Evolutionary conservation across 495 filamentous ascomycete species (phyloP).

Genomic region (Xylaria cubensis): DNA sequence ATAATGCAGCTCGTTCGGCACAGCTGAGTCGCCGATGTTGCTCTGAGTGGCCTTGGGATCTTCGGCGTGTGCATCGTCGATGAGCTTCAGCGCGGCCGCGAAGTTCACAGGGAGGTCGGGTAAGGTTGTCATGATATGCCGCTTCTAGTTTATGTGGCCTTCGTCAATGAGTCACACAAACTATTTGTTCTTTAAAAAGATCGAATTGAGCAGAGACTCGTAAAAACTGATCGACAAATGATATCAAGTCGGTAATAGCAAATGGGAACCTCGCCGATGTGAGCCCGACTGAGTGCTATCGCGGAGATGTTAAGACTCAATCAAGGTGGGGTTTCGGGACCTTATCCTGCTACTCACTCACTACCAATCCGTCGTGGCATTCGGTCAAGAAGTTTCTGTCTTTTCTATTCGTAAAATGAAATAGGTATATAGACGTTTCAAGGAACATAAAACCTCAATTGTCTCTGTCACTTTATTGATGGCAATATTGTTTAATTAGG

Average conservation of each 20-base stretch:
- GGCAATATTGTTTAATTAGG: not conserved
- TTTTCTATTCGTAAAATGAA: not conserved
- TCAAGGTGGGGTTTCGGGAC: conserved; percentile 18
- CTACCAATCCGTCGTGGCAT: not conserved
- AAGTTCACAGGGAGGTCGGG: conserved; percentile 38
- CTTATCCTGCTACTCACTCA: not conserved
- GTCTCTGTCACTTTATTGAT: not conserved
- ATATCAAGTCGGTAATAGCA: not conserved
- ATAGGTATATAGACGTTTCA: not conserved
- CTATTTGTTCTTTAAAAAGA: not conserved
- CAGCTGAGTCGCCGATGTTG: conserved; percentile 21
- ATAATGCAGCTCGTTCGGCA: conserved; percentile 81
- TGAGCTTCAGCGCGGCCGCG: conserved; percentile 59
- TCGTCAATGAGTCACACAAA: not conserved
- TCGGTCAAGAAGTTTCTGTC: not conserved
- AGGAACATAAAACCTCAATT: not conserved
- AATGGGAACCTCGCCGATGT: not conserved
- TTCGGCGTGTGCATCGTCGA: conserved; percentile 74
- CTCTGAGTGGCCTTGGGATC: conserved; percentile 63
- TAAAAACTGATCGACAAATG: not conserved
- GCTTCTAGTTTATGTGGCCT: not conserved
- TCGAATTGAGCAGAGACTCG: not conserved
- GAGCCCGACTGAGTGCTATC: not conserved
- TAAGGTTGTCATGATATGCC: conserved; percentile 33
- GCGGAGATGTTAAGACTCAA: not conserved